phyloP scores from a whole-genome alignment of 139 green algal species.

The Coccomyxa sp. region DNA sequence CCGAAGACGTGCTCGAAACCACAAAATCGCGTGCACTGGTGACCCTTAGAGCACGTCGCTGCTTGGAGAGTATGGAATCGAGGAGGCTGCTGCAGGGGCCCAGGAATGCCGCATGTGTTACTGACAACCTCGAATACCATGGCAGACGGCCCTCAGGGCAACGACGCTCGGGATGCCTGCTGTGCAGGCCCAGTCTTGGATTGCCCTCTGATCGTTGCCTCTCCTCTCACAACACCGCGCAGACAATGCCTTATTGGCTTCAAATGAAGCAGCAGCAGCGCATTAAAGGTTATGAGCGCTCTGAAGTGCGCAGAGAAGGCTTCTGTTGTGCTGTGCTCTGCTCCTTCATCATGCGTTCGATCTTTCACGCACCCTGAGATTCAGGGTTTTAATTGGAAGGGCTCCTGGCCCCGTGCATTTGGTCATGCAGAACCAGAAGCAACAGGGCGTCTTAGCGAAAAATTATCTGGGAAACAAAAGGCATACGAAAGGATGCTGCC shows the following conservation, averaged over 20 bases:
- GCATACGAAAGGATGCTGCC: no score
- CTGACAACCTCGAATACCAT: neutral
- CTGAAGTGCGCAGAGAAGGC: neutral
- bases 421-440: neutral
- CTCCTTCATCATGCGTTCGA: neutral
- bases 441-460: neutral
- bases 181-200: neutral
- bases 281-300: neutral
- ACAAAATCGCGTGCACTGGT: slow-evolving; percentile 19
- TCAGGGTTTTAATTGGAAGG: neutral
- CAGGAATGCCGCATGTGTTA: neutral
- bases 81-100: neutral
- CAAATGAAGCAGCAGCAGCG: neutral
- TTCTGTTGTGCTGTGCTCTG: neutral
- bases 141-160: neutral
- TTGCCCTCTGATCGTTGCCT: neutral
- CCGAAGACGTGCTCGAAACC: slow-evolving; percentile 17
- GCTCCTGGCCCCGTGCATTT: neutral
- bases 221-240: neutral
- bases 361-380: neutral
- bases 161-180: neutral
- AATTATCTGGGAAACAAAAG: no score
- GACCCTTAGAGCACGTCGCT: neutral
- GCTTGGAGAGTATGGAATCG: neutral
- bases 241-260: neutral